These are phyloP conservation scores for Diaporthe vexans DNA, from an alignment of 2,329 filamentous ascomycete genomes.

Conservation along the genomic window DNA sequence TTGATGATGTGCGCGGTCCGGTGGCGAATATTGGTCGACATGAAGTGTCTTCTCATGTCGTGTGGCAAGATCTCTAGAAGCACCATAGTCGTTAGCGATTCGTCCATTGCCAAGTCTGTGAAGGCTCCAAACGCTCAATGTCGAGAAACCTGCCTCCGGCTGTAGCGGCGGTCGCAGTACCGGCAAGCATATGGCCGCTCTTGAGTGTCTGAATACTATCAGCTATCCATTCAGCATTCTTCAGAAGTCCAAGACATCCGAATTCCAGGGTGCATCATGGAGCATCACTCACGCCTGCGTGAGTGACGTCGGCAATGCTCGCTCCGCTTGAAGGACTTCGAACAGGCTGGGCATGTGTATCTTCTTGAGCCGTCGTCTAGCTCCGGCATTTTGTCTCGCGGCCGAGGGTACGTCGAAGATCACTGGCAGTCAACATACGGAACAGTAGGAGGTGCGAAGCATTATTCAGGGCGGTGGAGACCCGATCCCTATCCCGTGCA, in stretches of 20 bases:
- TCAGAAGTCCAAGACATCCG: background rate
- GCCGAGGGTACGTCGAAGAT: background rate
- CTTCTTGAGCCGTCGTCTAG: constrained; percentile 6
- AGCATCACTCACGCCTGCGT: background rate
- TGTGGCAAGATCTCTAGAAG: background rate
- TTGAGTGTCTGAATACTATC: background rate
- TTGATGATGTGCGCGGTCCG: background rate
- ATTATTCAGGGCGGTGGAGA: background rate
- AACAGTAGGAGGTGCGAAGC: background rate
- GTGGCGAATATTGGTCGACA: background rate
- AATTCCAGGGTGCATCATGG: too few species aligned
- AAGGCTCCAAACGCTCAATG: too few species aligned
- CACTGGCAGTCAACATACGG: background rate
- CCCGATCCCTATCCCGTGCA: background rate
- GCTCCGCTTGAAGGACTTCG: constrained; percentile 9
- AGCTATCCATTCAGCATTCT: background rate
- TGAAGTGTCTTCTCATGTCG: constrained; percentile 24
- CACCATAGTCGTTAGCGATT: background rate
- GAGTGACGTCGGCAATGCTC: constrained; percentile 16
- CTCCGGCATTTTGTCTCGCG: background rate
- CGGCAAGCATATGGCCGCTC: background rate
- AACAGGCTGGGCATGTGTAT: background rate
- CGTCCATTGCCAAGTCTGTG: too few species aligned
- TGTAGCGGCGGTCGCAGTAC: constrained; percentile 15
- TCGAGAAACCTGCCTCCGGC: background rate